A percentile compares a stretch with the other conserved stretches of the same genome.
phyloP scores from a whole-genome alignment of 2,329 filamentous ascomycete genomes.

The Neocucurbitaria cava region DNA sequence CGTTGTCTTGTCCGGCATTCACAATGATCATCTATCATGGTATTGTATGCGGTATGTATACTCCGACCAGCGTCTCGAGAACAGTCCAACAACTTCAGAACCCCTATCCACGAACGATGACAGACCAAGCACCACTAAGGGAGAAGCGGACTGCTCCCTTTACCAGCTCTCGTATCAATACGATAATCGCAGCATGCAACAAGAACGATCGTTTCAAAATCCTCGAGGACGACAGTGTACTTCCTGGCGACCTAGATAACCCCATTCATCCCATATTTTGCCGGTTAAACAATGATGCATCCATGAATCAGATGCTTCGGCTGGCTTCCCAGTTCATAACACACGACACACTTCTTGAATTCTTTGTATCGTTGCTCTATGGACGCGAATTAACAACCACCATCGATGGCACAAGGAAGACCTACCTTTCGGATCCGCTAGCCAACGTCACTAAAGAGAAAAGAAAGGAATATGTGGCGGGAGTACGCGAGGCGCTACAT shows the following conservation, averaged over 20 bases:
- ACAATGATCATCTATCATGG: too few relatives aligned
- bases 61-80: neutral
- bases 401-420: conserved; percentile 12
- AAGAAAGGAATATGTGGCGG: conserved; percentile 14
- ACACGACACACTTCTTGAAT: conserved; percentile 35
- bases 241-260: conserved; percentile 32
- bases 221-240: conserved; percentile 31
- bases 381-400: conserved; percentile 23
- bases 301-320: conserved; percentile 32
- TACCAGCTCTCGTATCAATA: conserved; percentile 16
- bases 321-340: conserved; percentile 45
- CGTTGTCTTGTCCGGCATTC: conserved; percentile 1
- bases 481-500: conserved; percentile 31
- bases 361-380: conserved; percentile 39
- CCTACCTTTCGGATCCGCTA: conserved; percentile 31
- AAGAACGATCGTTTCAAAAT: conserved; percentile 40
- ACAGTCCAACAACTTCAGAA: neutral
- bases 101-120: conserved; percentile 4
- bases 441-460: conserved; percentile 14
- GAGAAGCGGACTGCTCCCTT: conserved; percentile 6
- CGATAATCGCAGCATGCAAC: conserved; percentile 32
- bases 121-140: conserved; percentile 4
- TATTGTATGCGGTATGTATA: conserved; percentile 8
- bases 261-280: conserved; percentile 41
- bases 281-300: conserved; percentile 18